Percentiles rank a stretch among this genome's conserved stretches.
Evolutionary conservation across 2,329 filamentous ascomycete species (phyloP).

Genomic region (Colletotrichum sp.): DNA sequence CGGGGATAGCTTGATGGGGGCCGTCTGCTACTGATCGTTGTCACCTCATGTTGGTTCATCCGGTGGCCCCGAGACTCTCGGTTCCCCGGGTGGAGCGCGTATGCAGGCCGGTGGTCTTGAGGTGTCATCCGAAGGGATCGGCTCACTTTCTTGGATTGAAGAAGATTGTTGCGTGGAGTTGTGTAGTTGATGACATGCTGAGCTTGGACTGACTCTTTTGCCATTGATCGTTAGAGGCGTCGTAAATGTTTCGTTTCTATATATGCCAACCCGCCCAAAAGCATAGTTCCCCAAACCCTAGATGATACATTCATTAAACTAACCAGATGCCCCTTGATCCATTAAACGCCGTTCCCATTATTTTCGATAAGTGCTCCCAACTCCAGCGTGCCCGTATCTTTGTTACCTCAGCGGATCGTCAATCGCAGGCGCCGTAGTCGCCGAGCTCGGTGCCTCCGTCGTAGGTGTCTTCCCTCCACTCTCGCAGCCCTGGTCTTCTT

Average conservation of each 20-base stretch:
- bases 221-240: not conserved
- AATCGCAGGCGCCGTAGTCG: not conserved
- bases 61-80: not conserved
- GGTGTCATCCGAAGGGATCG: not conserved
- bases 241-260: not conserved
- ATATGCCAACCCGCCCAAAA: not conserved
- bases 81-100: not conserved
- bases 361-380: not conserved
- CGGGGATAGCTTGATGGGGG: not conserved
- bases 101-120: not conserved
- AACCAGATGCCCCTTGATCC: not conserved
- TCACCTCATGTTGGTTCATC: not conserved
- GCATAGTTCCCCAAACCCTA: not conserved
- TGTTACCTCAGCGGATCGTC: not conserved
- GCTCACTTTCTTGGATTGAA: not conserved
- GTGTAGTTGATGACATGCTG: accelerated
- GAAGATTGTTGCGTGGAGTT: not conserved
- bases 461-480: not conserved
- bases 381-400: accelerated
- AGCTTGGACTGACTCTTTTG: not conserved
- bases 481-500: not conserved
- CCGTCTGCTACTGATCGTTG: not conserved
- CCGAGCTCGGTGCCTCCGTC: not conserved
- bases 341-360: not conserved
- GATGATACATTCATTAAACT: accelerated